These are phyloP conservation scores for Dendrostoma leiphaemia DNA, from an alignment of 2,329 filamentous ascomycete species.

Conservation along the genomic window DNA sequence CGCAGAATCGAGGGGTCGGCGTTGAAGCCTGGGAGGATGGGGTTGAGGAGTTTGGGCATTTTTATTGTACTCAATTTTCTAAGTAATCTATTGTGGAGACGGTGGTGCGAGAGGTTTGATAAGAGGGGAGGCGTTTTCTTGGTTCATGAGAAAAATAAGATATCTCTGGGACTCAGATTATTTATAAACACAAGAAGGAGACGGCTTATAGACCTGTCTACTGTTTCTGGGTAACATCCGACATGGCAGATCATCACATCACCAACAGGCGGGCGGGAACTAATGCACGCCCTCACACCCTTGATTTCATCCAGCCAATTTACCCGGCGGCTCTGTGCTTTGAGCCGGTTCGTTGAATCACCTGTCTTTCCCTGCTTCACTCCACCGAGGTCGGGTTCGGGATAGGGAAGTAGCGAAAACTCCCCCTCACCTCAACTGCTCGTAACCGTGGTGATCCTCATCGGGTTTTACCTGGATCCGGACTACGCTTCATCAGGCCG, in stretches of 20 bases:
- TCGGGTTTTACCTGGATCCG: too few relatives aligned
- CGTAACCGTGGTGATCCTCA: too few relatives aligned
- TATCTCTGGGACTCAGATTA: background rate
- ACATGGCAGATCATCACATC: too few relatives aligned
- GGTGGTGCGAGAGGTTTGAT: background rate
- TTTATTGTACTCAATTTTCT: slow-evolving; percentile 13
- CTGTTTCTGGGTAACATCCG: too few relatives aligned
- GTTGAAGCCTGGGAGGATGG: slow-evolving; percentile 57
- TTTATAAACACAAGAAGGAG: too few relatives aligned
- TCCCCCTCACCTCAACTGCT: too few relatives aligned
- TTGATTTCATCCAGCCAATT: slow-evolving; percentile 6
- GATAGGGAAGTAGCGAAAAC: too few relatives aligned
- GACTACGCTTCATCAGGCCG: too few relatives aligned
- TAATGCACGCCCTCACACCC: slow-evolving; percentile 2
- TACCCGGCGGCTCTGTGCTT: slow-evolving; percentile 8
- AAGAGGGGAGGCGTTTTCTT: background rate
- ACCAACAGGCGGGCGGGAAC: slow-evolving; percentile 5
- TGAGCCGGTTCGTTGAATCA: background rate
- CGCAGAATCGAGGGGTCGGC: slow-evolving; percentile 53
- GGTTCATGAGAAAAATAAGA: too few relatives aligned
- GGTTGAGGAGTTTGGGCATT: slow-evolving; percentile 51
- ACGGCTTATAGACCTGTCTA: too few relatives aligned
- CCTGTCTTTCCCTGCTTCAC: background rate
- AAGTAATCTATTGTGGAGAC: background rate
- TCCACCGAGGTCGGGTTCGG: background rate